Evolutionary conservation across 2,329 filamentous ascomycete species (phyloP).

Genomic region (Cytospora piceae): DNA sequence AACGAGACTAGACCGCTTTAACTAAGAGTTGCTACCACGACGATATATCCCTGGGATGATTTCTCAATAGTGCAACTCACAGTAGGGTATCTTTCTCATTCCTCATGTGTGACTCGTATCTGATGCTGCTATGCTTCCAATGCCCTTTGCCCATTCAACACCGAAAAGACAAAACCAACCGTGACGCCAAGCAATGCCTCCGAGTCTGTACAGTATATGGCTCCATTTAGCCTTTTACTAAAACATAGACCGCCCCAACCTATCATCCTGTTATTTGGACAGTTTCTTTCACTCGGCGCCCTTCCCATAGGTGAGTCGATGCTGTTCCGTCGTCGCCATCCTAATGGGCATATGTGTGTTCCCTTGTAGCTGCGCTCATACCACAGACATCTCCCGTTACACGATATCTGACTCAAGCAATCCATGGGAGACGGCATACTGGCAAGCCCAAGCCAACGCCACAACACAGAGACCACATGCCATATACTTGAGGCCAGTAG

Average conservation of each 20-base stretch:
- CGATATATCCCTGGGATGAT: background rate
- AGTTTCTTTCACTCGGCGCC: background rate
- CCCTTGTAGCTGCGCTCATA: background rate
- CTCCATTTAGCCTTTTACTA: background rate
- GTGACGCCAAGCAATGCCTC: background rate
- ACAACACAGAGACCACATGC: background rate
- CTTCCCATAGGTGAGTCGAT: background rate
- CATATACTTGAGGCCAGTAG: background rate
- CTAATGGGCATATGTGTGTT: background rate
- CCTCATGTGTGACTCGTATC: constrained; percentile 2
- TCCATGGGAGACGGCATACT: background rate
- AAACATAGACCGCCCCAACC: background rate
- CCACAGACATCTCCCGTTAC: background rate
- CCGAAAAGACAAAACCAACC: background rate
- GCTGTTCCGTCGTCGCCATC: background rate
- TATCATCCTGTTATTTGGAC: background rate
- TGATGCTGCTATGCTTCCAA: background rate
- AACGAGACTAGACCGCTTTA: background rate
- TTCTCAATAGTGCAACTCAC: background rate
- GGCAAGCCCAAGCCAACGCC: constrained; percentile 9
- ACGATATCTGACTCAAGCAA: background rate
- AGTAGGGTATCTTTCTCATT: constrained; percentile 3
- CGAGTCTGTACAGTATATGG: background rate
- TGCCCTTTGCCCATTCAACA: background rate
- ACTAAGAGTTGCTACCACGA: background rate